Evolutionary conservation across 2,329 filamentous ascomycete genomes (phyloP), one percentile per base, ranked within the genome.

Genomic region (Neofusicoccum ribis): DNA sequence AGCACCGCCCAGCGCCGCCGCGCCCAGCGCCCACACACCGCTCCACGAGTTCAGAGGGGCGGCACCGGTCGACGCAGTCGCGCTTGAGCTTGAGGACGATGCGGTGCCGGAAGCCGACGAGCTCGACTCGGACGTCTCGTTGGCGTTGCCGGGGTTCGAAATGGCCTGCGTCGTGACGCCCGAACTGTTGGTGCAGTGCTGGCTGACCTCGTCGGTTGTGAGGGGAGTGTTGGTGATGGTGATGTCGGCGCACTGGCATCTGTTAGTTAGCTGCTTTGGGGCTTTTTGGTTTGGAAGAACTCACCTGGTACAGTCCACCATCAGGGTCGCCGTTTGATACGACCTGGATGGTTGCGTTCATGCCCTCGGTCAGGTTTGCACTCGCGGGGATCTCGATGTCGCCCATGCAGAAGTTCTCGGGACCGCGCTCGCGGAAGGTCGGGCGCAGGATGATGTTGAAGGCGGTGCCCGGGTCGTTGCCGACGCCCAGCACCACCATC

Each of bases 381-480:
- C 79, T 79, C 7, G 27, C 17, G 5, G 87, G 87, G 3, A 90
- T 76, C 36, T 77, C 73, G 14, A 93, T 78, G 67, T 82, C 76
- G 8, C 87, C 84, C 12, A 92, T 71, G 77, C 90, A 93, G 72
- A 92, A 87, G 52, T 83, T 82, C 52, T 90, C 88, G 17, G 85
- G 77, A 72, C 90, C 76, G 78, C 87, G 72, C 76, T 85, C 80
- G 82, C 88, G 77, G 80, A 86, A 78, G 81, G 85, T 78, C 3
- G 85, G 86, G 1, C 87, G 84, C 34, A 92, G 81, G 39, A 88
- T 85, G 76, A 89, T 83, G 81, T 90, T 92, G 83, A 89, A 93
- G 76, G 86, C 87, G 71, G 82, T 83, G 51, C 80, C 80, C 1
- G 82, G 82, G 63, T 85, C 75, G 61, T 79, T 79, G 43, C 84